These are phyloP conservation scores for Blakeslea trispora DNA, from an alignment of 371 early-diverging fungal genomes.

Conservation along the genomic window DNA sequence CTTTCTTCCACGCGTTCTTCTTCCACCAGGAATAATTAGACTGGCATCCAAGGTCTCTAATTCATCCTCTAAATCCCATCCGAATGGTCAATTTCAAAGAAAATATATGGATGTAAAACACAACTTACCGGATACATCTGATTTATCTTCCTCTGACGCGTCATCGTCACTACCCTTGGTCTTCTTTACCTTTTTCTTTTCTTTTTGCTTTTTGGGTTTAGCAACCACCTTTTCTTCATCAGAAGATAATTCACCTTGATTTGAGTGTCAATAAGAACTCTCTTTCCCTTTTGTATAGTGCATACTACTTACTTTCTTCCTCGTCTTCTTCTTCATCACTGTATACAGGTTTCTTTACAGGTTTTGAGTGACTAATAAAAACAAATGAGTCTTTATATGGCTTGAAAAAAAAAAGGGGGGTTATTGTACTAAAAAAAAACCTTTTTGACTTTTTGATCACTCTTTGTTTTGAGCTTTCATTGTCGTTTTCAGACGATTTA, in stretches of 20 bases:
- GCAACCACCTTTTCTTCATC: background rate
- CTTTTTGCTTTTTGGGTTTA: constrained; percentile 19
- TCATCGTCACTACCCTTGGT: constrained; percentile 17
- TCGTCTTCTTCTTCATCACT: background rate
- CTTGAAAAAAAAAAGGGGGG: too few species aligned
- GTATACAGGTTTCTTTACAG: background rate
- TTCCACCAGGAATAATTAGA: constrained; percentile 62
- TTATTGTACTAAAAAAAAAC: background rate
- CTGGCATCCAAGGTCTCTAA: constrained; percentile 62
- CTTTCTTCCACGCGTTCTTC: constrained; percentile 73
- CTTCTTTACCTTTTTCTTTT: constrained; percentile 13
- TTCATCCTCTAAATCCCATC: constrained; percentile 51
- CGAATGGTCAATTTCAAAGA: background rate
- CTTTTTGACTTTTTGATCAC: constrained; percentile 5
- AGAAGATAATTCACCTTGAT: background rate
- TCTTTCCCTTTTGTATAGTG: too few species aligned
- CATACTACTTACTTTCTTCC: constrained; percentile 9
- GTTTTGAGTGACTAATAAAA: too few species aligned
- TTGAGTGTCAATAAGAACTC: too few species aligned
- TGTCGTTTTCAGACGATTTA: constrained; percentile 9
- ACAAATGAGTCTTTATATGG: too few species aligned
- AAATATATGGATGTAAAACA: background rate
- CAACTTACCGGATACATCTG: constrained; percentile 19
- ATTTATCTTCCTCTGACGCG: constrained; percentile 13
- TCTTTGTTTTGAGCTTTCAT: constrained; percentile 5